A percentile compares a stretch with the other conserved stretches of the same genome.
Evolutionary conservation across 2,329 filamentous ascomycete genomes (phyloP).

Genomic region (Cladorrhinum sp.): DNA sequence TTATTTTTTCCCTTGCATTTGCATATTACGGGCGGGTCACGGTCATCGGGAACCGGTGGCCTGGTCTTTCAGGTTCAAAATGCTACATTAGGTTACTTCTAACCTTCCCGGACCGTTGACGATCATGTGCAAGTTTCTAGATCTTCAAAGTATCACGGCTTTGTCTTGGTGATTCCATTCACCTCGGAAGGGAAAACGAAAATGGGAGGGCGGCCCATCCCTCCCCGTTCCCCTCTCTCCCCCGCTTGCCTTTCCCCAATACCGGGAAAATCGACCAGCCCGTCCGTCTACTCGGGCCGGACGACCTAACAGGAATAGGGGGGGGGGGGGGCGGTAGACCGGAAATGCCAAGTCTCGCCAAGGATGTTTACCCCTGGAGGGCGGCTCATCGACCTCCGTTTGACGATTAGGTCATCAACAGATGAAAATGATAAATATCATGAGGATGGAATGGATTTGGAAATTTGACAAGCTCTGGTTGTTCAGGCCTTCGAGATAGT

Average conservation of each 20-base stretch:
- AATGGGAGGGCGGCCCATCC: constrained; percentile 7
- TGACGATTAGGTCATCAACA: constrained; percentile 4
- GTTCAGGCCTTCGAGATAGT: constrained; percentile 3
- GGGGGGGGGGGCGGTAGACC: not conserved
- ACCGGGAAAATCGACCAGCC: constrained; percentile 5
- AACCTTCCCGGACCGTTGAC: not conserved
- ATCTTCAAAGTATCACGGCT: too few species aligned
- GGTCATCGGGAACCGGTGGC: not conserved
- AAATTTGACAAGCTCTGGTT: not conserved
- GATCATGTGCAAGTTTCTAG: not conserved
- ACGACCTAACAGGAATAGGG: constrained; percentile 7
- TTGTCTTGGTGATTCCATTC: too few species aligned
- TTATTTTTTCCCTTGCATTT: not conserved
- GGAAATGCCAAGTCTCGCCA: constrained; percentile 7
- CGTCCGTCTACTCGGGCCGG: constrained; percentile 3
- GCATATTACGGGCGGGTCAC: not conserved
- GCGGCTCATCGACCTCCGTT: constrained; percentile 16
- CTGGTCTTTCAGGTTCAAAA: not conserved
- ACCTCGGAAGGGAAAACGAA: constrained; percentile 2
- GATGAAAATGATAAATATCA: not conserved
- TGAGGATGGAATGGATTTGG: not conserved
- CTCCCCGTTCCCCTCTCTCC: not conserved
- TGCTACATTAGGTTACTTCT: not conserved
- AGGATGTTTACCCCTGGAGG: constrained; percentile 9
- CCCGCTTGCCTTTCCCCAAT: not conserved